Evolutionary conservation across 2,329 filamentous ascomycete species (phyloP).

Genomic region (Aspergillus ustus): DNA sequence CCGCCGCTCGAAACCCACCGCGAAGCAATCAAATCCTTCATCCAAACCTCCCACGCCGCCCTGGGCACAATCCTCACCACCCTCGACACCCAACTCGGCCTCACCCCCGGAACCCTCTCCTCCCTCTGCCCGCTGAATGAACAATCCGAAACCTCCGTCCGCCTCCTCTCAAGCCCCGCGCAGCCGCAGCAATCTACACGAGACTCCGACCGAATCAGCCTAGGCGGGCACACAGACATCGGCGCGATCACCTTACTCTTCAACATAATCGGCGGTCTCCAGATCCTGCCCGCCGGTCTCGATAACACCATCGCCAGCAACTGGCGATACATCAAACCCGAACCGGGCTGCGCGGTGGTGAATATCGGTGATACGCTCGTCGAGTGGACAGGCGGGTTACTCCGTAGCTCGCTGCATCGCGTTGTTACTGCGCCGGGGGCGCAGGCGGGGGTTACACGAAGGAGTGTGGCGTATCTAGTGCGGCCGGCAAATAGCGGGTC

Average conservation of each 20-base stretch:
- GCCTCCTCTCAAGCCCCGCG: too few species aligned
- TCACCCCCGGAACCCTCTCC: too few species aligned
- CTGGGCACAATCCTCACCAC: too few species aligned
- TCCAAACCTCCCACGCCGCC: too few species aligned
- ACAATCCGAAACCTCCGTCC: too few species aligned
- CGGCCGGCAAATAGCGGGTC: slow-evolving; percentile 20
- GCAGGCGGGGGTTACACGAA: slow-evolving; percentile 21
- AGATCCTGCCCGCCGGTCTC: slow-evolving; percentile 31
- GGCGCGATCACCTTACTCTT: slow-evolving; percentile 44
- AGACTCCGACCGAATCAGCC: too few species aligned
- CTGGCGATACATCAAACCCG: slow-evolving; percentile 29
- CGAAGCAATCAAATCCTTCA: too few species aligned
- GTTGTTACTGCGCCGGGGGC: slow-evolving; percentile 29
- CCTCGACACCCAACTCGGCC: too few species aligned
- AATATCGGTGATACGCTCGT: slow-evolving; percentile 56
- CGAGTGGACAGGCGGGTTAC: slow-evolving; percentile 47
- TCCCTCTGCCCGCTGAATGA: too few species aligned
- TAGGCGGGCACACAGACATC: slow-evolving; percentile 39
- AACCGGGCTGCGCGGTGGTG: slow-evolving; percentile 40
- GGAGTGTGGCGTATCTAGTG: slow-evolving; percentile 27
- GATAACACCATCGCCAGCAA: slow-evolving; percentile 14
- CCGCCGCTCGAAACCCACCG: too few species aligned
- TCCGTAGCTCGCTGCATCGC: slow-evolving; percentile 38
- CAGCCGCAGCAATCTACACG: too few species aligned
- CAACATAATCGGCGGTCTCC: slow-evolving; percentile 42